Base-by-base conservation (phyloP, 352 stramenopile genomes). In the Pythium rishiriense region DNA sequence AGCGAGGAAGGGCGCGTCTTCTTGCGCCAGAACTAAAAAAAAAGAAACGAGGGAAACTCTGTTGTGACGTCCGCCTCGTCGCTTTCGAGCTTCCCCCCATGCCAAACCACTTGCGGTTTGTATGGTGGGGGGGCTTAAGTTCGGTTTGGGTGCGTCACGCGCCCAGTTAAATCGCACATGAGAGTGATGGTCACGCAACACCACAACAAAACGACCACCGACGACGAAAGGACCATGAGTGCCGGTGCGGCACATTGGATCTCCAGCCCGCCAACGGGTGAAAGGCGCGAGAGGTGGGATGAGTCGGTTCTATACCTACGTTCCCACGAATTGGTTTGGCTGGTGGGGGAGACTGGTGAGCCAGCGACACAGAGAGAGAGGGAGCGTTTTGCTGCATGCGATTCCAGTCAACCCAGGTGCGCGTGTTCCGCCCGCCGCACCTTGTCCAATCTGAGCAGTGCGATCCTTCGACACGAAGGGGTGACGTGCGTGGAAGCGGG, bases 51-150 rank as follows among this genome's bases (percentile, higher is more conserved):
- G 14, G 45, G 57, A 70, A 62, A 46, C 37, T 14, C 17, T 41
- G 19, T 10, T 31, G 53, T 71, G 64, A 71, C 64, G 46, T 52
- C 56, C 53, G 64, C 64, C 64, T 71, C 58, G 64, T 71, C 64
- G 64, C 58, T 70, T 61, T 45, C 52, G 26, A 4, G 42, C 22
- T 69, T 69, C 46, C 54, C 57, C n/a, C 39, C 17, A 31, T 35
- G 22, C 28, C 19, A 19, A 22, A 29, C 3, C 14, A 58, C 42
- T 57, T 46, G 50, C 3, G 24, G 39, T 61, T 56, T 62, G 54
- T 64, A 69, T 54, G 33, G 22, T 26, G 2, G 12, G 29, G 3
- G 1, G 1, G 25, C 22, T 26, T 70, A 70, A 70, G 63, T 70
- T 31, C 63, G 63, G 41, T 46, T 47, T 31, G 17, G 56, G 63